Evolutionary conservation across 2,329 filamentous ascomycete genomes (phyloP).

Genomic region (Fusarium floridanum): DNA sequence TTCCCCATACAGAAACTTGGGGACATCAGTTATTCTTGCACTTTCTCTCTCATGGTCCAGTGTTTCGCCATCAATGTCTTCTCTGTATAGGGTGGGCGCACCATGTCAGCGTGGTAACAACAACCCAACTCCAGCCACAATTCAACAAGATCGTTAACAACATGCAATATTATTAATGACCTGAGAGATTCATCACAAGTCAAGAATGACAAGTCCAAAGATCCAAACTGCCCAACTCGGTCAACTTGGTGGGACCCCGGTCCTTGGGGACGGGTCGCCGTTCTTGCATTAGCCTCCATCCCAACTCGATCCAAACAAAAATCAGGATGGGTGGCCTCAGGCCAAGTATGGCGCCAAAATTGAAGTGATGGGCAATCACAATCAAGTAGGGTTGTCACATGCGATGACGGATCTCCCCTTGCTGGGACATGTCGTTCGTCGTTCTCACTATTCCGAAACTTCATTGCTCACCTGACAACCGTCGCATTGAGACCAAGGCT

Average conservation of each 20-base stretch:
- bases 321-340: not conserved
- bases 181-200: not conserved
- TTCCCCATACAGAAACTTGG: not conserved
- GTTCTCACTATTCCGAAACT: not conserved
- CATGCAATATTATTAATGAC: not conserved
- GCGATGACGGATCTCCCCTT: not conserved
- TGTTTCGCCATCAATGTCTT: not conserved
- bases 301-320: not conserved
- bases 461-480: not conserved
- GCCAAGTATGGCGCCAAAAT: not conserved
- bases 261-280: not conserved
- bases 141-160: not conserved
- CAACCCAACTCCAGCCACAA: not conserved
- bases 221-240: not conserved
- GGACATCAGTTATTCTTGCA: not conserved
- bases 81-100: not conserved
- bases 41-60: not conserved
- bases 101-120: not conserved
- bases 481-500: not conserved
- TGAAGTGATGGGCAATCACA: not conserved
- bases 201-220: not conserved
- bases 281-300: constrained; percentile 4
- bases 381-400: not conserved
- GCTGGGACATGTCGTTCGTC: not conserved
- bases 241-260: not conserved